These are phyloP conservation scores for Colletotrichum echinochloae DNA, from an alignment of 2,329 filamentous ascomycete species.

Conservation along the genomic window DNA sequence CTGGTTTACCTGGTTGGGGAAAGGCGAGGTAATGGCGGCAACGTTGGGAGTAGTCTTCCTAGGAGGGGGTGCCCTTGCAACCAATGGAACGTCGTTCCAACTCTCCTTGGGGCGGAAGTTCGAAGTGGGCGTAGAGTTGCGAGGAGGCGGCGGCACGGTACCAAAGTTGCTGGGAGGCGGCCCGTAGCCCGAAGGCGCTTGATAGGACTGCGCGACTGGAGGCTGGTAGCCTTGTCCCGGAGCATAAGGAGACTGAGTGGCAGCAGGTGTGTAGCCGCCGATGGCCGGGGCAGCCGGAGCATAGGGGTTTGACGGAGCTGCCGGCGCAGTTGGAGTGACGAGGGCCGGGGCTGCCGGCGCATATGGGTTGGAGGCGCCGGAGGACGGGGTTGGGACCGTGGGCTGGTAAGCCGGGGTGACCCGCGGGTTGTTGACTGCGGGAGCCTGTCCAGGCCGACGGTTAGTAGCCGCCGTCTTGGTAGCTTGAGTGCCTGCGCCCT, in stretches of 20 bases:
- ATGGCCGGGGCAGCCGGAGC: constrained; percentile 45
- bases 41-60: constrained; percentile 80
- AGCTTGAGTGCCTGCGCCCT: constrained; percentile 42
- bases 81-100: constrained; percentile 96
- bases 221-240: constrained; percentile 67
- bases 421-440: constrained; percentile 27
- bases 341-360: constrained; percentile 47
- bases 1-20: constrained; percentile 72
- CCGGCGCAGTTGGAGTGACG: constrained; percentile 51
- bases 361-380: constrained; percentile 33
- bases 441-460: constrained; percentile 43
- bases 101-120: constrained; percentile 78
- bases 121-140: constrained; percentile 75
- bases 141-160: constrained; percentile 50
- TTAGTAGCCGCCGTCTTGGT: constrained; percentile 52
- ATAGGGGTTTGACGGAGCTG: constrained; percentile 50
- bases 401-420: constrained; percentile 28
- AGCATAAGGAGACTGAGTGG: constrained; percentile 54
- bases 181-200: constrained; percentile 50
- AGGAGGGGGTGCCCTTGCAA: constrained; percentile 78
- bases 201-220: constrained; percentile 54
- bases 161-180: constrained; percentile 49
- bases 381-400: constrained; percentile 8
- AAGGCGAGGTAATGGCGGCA: constrained; percentile 79
- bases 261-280: constrained; percentile 30